Evolutionary conservation across 2,329 filamentous ascomycete species (phyloP).

Genomic region (Colletotrichum lini): DNA sequence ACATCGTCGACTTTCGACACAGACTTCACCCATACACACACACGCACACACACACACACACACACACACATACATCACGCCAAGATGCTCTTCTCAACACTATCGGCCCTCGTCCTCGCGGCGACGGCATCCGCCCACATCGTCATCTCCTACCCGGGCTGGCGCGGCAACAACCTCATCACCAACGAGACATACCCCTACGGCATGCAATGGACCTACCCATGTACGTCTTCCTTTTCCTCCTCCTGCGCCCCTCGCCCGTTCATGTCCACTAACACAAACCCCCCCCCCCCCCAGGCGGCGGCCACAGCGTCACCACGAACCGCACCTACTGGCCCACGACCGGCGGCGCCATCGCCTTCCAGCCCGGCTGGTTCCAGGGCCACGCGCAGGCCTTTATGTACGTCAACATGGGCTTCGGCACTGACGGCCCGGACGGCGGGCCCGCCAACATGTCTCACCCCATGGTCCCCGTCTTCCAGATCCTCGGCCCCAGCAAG

Average conservation of each 20-base stretch:
- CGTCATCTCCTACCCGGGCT: conserved; percentile 89
- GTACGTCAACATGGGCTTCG: conserved; percentile 93
- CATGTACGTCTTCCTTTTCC: conserved; percentile 74
- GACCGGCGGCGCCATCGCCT: conserved; percentile 85
- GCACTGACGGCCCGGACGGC: conserved; percentile 72
- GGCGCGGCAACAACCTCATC: conserved; percentile 88
- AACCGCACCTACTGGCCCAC: conserved; percentile 96
- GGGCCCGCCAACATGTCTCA: conserved; percentile 90
- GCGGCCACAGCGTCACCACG: conserved; percentile 80
- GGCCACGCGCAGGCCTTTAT: conserved; percentile 87
- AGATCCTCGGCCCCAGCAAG: conserved; percentile 86
- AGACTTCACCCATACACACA: background rate
- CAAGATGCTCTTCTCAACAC: conserved; percentile 64
- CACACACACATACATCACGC: no score
- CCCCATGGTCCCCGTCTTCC: conserved; percentile 84
- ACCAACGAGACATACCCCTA: conserved; percentile 86
- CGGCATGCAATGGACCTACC: conserved; percentile 96
- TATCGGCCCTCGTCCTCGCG: conserved; percentile 61
- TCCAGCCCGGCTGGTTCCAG: conserved; percentile 97
- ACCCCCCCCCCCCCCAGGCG: conserved; percentile 78
- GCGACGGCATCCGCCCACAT: conserved; percentile 76
- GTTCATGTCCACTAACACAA: conserved; percentile 22
- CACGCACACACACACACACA: conserved; percentile 18
- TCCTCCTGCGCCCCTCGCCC: background rate
- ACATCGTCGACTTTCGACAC: conserved; percentile 1